Base-by-base conservation (phyloP, 2,329 filamentous ascomycete species). In the Dothideomycetes sp. region DNA sequence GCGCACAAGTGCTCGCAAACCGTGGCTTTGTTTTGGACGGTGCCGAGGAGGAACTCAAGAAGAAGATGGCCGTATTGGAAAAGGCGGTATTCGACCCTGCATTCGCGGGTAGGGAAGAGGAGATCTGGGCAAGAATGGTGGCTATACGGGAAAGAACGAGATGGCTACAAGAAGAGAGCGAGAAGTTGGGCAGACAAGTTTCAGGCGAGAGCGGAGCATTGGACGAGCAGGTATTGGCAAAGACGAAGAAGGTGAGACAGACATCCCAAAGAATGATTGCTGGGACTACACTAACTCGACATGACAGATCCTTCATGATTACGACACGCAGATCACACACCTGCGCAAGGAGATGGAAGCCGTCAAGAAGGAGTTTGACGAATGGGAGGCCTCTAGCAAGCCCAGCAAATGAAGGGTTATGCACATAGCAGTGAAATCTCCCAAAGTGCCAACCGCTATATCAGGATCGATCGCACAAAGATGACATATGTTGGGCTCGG, bases 121-220 rank as follows among this genome's bases (percentile, higher is more conserved):
- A 91, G 65, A 77, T 91, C 31, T 91, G 84, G 84, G 86, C 84
- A 49, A 70, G 84, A 32, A 74, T 91, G 64, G 80, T 87, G 34
- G 74, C 81, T 25, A 66, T 91, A 33, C 70, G 82, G 48, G 82
- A 83, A 46, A 77, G 85, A 49, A 80, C 82, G 16, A 76, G 80
- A 49, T 73, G 78, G 52, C 62, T 93, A 51, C 80, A 81, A 54
- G 76, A 75, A 51, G 84, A 91, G 65, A 71, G 85, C 44, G 82
- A 81, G 57, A 80, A 78, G 63, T 68, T 80, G 41, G 74, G 77
- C 29, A 64, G 60, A 47, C 54, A 60, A 32, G 53, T 64, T 4
- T 57, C 69, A 9, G 56, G 59, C 27, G 65, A 68, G 12, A 72
- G 48, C 6, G 48, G 74, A 23, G 68, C 71, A 1, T 61, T 88